These are phyloP conservation scores for Camellia granthamiana DNA, from an alignment of 148 eudicot genomes.

Conservation along the genomic window DNA sequence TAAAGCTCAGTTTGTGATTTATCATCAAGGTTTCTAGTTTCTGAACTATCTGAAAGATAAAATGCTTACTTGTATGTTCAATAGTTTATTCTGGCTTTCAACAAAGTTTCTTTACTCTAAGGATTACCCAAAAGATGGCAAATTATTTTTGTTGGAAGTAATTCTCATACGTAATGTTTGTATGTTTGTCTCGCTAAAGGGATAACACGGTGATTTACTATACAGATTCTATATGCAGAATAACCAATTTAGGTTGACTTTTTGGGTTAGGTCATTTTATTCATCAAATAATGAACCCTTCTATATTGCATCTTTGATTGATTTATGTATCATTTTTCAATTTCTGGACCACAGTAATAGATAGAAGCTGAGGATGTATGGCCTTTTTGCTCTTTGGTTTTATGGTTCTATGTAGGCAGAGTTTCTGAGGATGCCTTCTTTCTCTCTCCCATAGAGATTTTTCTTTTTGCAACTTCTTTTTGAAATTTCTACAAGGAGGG, in stretches of 20 bases:
- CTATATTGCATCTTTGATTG: not conserved
- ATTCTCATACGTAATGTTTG: not conserved
- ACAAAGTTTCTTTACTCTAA: too few relatives aligned
- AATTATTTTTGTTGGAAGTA: not conserved
- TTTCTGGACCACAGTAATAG: not conserved
- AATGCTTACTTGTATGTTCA: not conserved
- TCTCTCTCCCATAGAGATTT: not conserved
- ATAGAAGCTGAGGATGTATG: not conserved
- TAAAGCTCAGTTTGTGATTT: slow-evolving; percentile 27
- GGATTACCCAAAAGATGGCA: too few relatives aligned
- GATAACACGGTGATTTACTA: not conserved
- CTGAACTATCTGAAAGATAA: not conserved
- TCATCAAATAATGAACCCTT: not conserved
- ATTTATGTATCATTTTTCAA: not conserved
- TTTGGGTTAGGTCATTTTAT: not conserved
- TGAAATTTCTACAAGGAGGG: not conserved
- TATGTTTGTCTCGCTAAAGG: too few relatives aligned
- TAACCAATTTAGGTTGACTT: not conserved
- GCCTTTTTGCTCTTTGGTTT: not conserved
- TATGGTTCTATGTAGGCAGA: not conserved
- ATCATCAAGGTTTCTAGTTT: slow-evolving; percentile 11
- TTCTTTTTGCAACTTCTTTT: not conserved
- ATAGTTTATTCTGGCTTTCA: too few relatives aligned
- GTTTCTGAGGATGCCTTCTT: not conserved
- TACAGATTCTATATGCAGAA: not conserved